A percentile compares a stretch with the other conserved stretches of the same genome.
These are phyloP conservation scores for Leishmania mexicana DNA, from an alignment of 208 protist species.

Conservation along the genomic window DNA sequence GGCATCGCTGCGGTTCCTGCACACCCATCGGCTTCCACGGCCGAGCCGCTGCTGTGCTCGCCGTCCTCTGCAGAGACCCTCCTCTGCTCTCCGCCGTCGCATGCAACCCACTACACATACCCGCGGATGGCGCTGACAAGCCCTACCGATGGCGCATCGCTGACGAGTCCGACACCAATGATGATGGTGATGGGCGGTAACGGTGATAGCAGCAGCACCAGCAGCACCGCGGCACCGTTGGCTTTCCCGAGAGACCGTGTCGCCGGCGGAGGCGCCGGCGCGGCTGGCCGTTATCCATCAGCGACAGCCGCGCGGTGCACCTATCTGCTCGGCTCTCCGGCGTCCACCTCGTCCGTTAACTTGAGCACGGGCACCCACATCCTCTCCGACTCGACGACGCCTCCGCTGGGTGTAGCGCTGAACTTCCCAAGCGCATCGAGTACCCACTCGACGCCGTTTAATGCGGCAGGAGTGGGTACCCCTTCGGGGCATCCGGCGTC, in stretches of 20 bases:
- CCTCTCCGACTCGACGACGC: not conserved
- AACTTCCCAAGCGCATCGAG: not conserved
- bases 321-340: not conserved
- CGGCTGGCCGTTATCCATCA: not conserved
- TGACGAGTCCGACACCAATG: not conserved
- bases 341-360: not conserved
- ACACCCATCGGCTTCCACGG: not conserved
- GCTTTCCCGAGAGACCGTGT: not conserved
- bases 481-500: not conserved
- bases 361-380: not conserved
- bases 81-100: not conserved
- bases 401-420: not conserved
- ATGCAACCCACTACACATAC: not conserved
- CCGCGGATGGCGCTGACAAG: not conserved
- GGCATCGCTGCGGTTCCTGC: not conserved
- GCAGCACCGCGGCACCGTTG: not conserved
- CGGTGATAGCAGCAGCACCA: constrained; percentile 1
- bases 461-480: not conserved
- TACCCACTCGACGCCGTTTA: not conserved
- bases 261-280: not conserved
- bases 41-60: not conserved
- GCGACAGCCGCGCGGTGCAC: not conserved
- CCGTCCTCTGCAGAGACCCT: not conserved
- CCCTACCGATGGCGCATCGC: not conserved
- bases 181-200: constrained; percentile 2